Evolutionary conservation across 176 grass and related monocot genomes (phyloP).

Genomic region (Paspalum notatum): DNA sequence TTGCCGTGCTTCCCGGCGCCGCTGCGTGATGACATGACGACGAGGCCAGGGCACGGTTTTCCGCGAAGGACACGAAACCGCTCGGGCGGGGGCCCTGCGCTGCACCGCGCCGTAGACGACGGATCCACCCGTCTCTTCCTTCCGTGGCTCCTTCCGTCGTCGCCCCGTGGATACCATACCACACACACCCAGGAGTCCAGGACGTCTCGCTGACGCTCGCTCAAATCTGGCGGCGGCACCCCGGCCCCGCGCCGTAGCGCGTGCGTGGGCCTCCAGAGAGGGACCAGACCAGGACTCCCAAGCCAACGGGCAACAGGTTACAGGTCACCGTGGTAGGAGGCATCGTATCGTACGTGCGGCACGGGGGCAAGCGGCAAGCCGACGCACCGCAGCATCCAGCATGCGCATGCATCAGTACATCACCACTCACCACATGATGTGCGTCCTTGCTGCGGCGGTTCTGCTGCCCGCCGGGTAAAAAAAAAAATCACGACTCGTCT

Average conservation of each 20-base stretch:
- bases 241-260: too few species aligned
- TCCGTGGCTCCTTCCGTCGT: too few species aligned
- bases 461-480: background rate
- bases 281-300: too few species aligned
- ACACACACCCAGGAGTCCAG: too few species aligned
- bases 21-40: background rate
- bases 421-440: background rate
- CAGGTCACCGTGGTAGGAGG: background rate
- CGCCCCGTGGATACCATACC: too few species aligned
- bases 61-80: slow-evolving; percentile 19
- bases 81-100: background rate
- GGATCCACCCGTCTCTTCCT: too few species aligned
- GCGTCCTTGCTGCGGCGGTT: background rate
- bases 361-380: background rate
- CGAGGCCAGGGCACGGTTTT: background rate
- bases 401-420: background rate
- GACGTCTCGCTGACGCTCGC: too few species aligned
- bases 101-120: too few species aligned
- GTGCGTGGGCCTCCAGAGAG: background rate
- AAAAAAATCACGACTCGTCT: background rate
- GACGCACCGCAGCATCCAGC: background rate
- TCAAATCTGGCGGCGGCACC: too few species aligned
- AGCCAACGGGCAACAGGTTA: background rate
- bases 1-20: slow-evolving; percentile 8
- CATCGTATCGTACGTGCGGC: too few species aligned